These are phyloP conservation scores for Euryodendron excelsum DNA, from an alignment of 148 eudicot genomes.

Conservation along the genomic window DNA sequence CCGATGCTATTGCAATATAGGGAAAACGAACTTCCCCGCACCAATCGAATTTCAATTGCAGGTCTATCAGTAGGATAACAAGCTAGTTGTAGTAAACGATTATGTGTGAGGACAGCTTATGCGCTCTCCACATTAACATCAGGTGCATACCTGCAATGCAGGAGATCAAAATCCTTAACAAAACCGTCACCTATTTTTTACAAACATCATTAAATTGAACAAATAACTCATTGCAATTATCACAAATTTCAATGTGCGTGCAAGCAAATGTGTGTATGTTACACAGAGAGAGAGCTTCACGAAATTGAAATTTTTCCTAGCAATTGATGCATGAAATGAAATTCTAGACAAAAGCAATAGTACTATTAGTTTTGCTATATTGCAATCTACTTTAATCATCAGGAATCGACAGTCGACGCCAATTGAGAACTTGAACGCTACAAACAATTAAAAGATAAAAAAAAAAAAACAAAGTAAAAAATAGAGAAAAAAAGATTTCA, in stretches of 20 bases:
- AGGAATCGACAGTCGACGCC: background rate
- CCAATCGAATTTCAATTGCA: slow-evolving; percentile 84
- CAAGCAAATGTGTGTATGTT: background rate
- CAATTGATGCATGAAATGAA: background rate
- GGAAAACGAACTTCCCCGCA: slow-evolving; percentile 55
- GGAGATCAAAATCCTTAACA: background rate
- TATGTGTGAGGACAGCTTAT: slow-evolving; percentile 87
- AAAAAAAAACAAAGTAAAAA: background rate
- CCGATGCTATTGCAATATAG: background rate
- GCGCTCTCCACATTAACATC: slow-evolving; percentile 99
- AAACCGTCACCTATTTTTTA: background rate
- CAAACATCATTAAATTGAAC: background rate
- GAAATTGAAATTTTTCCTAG: background rate
- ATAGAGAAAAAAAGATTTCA: background rate
- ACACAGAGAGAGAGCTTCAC: background rate
- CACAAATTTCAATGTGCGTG: background rate
- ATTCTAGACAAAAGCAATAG: background rate
- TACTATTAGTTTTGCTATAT: background rate
- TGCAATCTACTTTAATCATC: background rate
- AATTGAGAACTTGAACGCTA: background rate
- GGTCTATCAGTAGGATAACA: slow-evolving; percentile 86
- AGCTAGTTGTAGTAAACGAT: slow-evolving; percentile 65
- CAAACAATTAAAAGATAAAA: too few relatives aligned
- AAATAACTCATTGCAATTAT: background rate
- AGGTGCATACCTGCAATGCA: slow-evolving; percentile 77